These are phyloP conservation scores for Pestalotiopsis fici DNA, from an alignment of 2,329 filamentous ascomycete genomes.

Conservation along the genomic window DNA sequence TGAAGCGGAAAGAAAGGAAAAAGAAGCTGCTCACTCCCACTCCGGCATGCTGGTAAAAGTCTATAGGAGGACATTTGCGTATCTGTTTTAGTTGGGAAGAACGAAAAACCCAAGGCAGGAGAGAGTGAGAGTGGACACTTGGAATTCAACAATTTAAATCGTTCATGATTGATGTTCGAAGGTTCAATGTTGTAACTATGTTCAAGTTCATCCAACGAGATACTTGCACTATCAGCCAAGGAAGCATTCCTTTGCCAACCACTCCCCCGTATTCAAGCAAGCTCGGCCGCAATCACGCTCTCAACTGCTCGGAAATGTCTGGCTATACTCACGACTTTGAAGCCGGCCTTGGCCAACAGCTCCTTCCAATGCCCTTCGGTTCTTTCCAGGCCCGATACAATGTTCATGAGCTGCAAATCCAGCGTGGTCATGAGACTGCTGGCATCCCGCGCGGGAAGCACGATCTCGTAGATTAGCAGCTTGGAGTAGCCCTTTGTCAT, in stretches of 20 bases:
- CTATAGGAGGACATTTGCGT: neutral
- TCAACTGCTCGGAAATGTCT: neutral
- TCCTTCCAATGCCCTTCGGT: slow-evolving; percentile 1
- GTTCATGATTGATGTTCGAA: too few species aligned
- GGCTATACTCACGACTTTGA: neutral
- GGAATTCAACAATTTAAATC: too few species aligned
- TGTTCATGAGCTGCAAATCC: slow-evolving; percentile 6
- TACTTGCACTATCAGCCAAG: too few species aligned
- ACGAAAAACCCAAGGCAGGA: too few species aligned
- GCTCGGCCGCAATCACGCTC: slow-evolving; percentile 8
- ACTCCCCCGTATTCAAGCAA: neutral
- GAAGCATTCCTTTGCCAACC: too few species aligned
- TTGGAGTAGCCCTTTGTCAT: slow-evolving; percentile 51
- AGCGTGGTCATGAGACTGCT: neutral
- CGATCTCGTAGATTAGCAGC: slow-evolving; percentile 32
- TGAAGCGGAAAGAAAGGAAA: neutral
- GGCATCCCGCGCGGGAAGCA: neutral
- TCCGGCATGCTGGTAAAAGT: neutral
- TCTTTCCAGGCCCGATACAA: neutral
- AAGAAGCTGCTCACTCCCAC: neutral
- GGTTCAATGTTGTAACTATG: too few species aligned
- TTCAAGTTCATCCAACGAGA: too few species aligned
- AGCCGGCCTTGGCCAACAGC: neutral
- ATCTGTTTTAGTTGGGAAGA: neutral
- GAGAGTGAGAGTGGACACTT: too few species aligned